Evolutionary conservation across 441 rosid genomes (phyloP).

Genomic region (Biscutella laevigata): DNA sequence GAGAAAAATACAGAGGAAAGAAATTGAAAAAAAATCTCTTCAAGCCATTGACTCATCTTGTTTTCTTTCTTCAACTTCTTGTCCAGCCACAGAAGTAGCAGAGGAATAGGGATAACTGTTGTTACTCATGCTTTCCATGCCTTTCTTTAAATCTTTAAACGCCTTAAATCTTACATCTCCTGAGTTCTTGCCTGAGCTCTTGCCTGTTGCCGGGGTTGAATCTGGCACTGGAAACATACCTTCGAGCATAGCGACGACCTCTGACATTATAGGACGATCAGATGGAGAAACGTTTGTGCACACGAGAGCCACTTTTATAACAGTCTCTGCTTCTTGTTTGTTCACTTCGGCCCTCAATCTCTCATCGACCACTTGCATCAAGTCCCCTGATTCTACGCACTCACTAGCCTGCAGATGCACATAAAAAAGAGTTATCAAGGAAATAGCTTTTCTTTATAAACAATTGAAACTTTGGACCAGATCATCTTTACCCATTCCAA

Average conservation of each 20-base stretch:
- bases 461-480: background rate
- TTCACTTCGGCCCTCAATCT: slow-evolving; percentile 36
- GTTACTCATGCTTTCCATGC: slow-evolving; percentile 16
- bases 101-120: slow-evolving; percentile 3
- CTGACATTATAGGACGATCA: slow-evolving; percentile 56
- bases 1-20: background rate
- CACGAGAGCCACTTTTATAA: slow-evolving; percentile 47
- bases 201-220: slow-evolving; percentile 6
- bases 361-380: slow-evolving; percentile 44
- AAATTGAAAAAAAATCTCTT: background rate
- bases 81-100: slow-evolving; percentile 9
- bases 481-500: slow-evolving; percentile 49
- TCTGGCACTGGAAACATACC: slow-evolving; percentile 35
- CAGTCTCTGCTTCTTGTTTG: slow-evolving; percentile 37
- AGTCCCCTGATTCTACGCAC: slow-evolving; percentile 33
- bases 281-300: slow-evolving; percentile 50
- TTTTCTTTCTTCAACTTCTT: slow-evolving; percentile 1
- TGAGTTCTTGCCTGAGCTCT: slow-evolving; percentile 15
- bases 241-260: slow-evolving; percentile 61
- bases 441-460: background rate
- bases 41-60: slow-evolving; percentile 7
- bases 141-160: slow-evolving; percentile 31
- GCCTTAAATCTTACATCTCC: slow-evolving; percentile 52
- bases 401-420: slow-evolving; percentile 37
- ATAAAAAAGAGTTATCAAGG: background rate